A percentile compares a stretch with the other conserved stretches of the same genome.
Evolutionary conservation across 345 rosid genomes (phyloP).

Genomic region (Toxicodendron radicans): DNA sequence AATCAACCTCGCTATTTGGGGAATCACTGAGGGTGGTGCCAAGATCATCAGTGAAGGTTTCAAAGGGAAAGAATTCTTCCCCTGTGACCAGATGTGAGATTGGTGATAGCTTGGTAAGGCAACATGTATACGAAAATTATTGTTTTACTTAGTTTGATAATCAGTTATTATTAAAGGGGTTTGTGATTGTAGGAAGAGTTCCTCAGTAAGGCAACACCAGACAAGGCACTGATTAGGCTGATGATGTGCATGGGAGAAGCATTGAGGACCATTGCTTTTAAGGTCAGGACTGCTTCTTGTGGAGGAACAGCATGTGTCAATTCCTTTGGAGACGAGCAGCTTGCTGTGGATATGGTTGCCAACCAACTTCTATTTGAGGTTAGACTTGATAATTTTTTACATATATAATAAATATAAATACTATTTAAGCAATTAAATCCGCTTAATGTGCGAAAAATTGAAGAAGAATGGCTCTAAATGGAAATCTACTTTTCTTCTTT

Average conservation of each 20-base stretch:
- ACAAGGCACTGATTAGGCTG: constrained; percentile 74
- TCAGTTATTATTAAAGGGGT: not conserved
- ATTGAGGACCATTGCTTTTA: constrained; percentile 79
- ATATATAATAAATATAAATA: not conserved
- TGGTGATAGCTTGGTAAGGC: constrained; percentile 87
- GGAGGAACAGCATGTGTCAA: constrained; percentile 96
- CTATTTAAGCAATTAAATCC: too few species aligned
- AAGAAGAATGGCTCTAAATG: not conserved
- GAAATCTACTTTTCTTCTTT: not conserved
- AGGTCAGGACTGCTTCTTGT: constrained; percentile 97
- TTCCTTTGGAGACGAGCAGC: constrained; percentile 95
- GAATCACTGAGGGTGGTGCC: constrained; percentile 65
- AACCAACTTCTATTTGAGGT: constrained; percentile 95
- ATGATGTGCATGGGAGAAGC: constrained; percentile 97
- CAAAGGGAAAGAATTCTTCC: constrained; percentile 54
- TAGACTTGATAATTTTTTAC: not conserved
- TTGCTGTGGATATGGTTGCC: constrained; percentile 96
- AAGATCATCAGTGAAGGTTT: constrained; percentile 45
- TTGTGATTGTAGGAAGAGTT: constrained; percentile 74
- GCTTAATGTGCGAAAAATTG: too few species aligned
- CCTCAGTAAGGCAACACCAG: constrained; percentile 73
- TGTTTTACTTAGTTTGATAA: not conserved
- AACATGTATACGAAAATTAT: not conserved
- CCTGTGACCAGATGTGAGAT: constrained; percentile 74
- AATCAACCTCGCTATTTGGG: constrained; percentile 62